Evolutionary conservation across 1,284 basidiomycete species (phyloP).

Genomic region (Phellinidium pouzarii): DNA sequence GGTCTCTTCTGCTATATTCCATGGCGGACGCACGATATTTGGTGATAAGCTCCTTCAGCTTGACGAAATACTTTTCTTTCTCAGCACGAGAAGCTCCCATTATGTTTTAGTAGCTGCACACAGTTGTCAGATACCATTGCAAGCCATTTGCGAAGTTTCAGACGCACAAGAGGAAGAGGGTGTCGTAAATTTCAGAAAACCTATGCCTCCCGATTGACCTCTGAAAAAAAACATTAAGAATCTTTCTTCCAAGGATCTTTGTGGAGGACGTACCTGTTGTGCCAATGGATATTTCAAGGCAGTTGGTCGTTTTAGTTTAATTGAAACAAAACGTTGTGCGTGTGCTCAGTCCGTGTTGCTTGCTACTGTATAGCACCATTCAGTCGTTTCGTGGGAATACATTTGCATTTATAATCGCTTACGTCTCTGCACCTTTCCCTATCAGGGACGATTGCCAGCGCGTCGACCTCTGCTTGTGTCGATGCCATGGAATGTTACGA

Average conservation of each 20-base stretch:
- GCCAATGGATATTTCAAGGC: slow-evolving; percentile 91
- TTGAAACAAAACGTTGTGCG: neutral
- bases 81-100: slow-evolving; percentile 92
- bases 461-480: slow-evolving; percentile 7
- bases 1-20: neutral
- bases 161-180: slow-evolving; percentile 6
- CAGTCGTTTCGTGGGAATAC: neutral
- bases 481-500: slow-evolving; percentile 53
- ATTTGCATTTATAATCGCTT: neutral
- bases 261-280: slow-evolving; percentile 36
- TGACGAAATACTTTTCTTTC: slow-evolving; percentile 91
- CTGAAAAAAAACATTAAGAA: slow-evolving; percentile 33
- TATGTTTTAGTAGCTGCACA: slow-evolving; percentile 30
- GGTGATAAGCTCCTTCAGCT: slow-evolving; percentile 90
- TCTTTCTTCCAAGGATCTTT: neutral
- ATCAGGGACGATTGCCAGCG: neutral
- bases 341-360: neutral
- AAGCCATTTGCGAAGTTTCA: neutral
- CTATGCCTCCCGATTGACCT: slow-evolving; percentile 86
- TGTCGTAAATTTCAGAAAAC: slow-evolving; percentile 25
- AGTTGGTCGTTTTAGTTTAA: slow-evolving; percentile 23
- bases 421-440: neutral
- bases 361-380: neutral
- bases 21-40: slow-evolving; percentile 71
- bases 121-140: neutral